Conservation (phyloP, 1,284 basidiomycete species). For the Boletus sp. region DNA sequence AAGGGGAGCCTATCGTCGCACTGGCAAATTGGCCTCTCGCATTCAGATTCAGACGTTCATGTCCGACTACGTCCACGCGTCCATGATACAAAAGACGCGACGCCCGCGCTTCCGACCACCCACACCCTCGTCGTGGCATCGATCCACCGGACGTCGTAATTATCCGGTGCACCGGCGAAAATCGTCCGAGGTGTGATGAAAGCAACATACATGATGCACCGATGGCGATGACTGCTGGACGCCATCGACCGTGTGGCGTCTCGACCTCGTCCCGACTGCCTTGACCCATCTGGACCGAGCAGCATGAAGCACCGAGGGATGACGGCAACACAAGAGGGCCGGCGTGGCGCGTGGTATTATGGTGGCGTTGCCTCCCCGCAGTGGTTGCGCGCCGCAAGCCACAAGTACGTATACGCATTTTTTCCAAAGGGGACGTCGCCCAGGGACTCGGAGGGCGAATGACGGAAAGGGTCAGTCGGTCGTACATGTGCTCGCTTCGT, state of each 20-base stretch:
- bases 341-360: background rate
- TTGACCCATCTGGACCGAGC: too few species aligned
- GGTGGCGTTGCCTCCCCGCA: slow-evolving; percentile 2
- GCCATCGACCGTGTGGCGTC: too few species aligned
- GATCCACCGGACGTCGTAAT: background rate
- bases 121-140: background rate
- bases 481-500: too few species aligned
- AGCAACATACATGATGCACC: too few species aligned
- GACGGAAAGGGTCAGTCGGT: background rate
- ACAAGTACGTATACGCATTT: slow-evolving; percentile 20
- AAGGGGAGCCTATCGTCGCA: slow-evolving; percentile 21
- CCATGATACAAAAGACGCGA: background rate
- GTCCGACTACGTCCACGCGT: slow-evolving; percentile 8
- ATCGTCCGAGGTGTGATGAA: slow-evolving; percentile 16
- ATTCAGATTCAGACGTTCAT: slow-evolving; percentile 3
- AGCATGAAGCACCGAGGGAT: too few species aligned
- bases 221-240: too few species aligned
- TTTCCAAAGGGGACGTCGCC: background rate
- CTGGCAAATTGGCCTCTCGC: slow-evolving; percentile 8
- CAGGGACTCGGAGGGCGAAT: background rate
- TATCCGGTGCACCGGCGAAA: slow-evolving; percentile 1
- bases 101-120: slow-evolving; percentile 4
- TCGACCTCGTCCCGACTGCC: too few species aligned
- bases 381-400: background rate
- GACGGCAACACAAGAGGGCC: background rate